Conservation (phyloP, 1,139 yeast genomes). For the Yamadazyma mexicana region DNA sequence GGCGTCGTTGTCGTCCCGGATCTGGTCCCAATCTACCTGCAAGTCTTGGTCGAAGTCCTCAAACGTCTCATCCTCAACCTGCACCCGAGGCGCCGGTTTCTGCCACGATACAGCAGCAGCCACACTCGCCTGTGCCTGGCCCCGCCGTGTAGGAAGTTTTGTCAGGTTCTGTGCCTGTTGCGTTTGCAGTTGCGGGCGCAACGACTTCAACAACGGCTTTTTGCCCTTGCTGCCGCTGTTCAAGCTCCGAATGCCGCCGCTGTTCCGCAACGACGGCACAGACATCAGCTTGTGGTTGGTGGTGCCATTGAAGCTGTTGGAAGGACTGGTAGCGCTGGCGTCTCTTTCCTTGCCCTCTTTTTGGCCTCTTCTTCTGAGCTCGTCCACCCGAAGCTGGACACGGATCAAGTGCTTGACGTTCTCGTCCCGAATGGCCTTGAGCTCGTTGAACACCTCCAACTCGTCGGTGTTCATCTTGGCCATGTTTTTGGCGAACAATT, state of each 20-base stretch:
- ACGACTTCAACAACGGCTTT: conserved; percentile 27
- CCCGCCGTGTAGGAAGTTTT: conserved; percentile 13
- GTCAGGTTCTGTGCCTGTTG: not conserved
- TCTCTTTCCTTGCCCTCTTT: conserved; percentile 11
- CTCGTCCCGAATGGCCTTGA: conserved; percentile 51
- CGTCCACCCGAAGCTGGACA: conserved; percentile 45
- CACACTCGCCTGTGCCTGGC: conserved; percentile 28
- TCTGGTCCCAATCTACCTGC: conserved; percentile 30
- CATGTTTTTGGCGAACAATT: conserved; percentile 48
- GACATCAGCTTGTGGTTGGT: conserved; percentile 14
- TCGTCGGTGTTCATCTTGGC: conserved; percentile 43
- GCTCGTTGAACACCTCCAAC: conserved; percentile 40
- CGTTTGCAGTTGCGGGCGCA: conserved; percentile 23
- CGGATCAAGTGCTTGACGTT: conserved; percentile 47
- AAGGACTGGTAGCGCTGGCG: conserved; percentile 2
- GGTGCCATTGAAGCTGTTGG: conserved; percentile 4
- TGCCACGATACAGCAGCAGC: conserved; percentile 51
- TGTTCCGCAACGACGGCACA: conserved; percentile 31
- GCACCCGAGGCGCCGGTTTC: conserved; percentile 9
- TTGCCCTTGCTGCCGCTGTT: conserved; percentile 9
- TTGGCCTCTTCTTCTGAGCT: conserved; percentile 23
- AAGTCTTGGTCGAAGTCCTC: conserved; percentile 50
- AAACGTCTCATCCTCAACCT: conserved; percentile 29
- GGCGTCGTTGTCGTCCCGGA: conserved; percentile 9
- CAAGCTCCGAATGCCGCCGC: conserved; percentile 12